These are phyloP conservation scores for Globisporangium okanoganense DNA, from an alignment of 352 stramenopile genomes.

Conservation along the genomic window DNA sequence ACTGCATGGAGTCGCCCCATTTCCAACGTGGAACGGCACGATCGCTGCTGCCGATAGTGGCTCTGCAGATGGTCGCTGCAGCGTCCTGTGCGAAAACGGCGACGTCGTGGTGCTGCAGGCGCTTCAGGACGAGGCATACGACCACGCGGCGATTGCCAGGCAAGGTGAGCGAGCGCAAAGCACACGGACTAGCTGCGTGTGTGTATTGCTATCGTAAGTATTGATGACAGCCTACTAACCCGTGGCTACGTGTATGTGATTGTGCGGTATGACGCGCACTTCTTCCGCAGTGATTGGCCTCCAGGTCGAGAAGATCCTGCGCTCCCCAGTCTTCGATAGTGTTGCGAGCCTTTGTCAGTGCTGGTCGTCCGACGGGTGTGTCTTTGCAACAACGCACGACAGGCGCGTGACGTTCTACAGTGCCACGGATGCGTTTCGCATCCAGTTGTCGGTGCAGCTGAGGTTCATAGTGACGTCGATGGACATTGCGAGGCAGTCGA, in stretches of 20 bases:
- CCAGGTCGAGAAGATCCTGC: conserved; percentile 31
- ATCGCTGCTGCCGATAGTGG: conserved; percentile 18
- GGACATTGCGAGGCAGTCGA: conserved; percentile 15
- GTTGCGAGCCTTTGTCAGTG: conserved; percentile 47
- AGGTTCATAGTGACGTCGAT: conserved; percentile 35
- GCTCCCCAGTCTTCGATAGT: conserved; percentile 7
- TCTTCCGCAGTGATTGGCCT: conserved; percentile 10
- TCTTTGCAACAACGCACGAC: conserved; percentile 32
- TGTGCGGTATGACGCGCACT: neutral
- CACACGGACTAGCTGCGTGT: neutral
- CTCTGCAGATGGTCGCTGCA: conserved; percentile 20
- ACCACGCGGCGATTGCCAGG: neutral
- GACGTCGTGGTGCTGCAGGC: conserved; percentile 41
- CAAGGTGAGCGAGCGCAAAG: neutral
- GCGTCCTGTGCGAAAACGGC: conserved; percentile 46
- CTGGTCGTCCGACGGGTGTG: conserved; percentile 31
- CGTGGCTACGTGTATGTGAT: neutral
- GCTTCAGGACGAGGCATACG: neutral
- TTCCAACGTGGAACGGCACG: conserved; percentile 60
- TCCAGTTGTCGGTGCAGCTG: conserved; percentile 16
- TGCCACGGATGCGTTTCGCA: conserved; percentile 11
- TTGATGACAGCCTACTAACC: neutral
- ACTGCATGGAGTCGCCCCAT: conserved; percentile 40
- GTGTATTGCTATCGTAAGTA: neutral
- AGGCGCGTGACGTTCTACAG: conserved; percentile 31